Percentiles rank a stretch among this genome's conserved stretches.
These are phyloP conservation scores for Botrytis porri DNA, from an alignment of 2,329 filamentous ascomycete genomes.

Conservation along the genomic window DNA sequence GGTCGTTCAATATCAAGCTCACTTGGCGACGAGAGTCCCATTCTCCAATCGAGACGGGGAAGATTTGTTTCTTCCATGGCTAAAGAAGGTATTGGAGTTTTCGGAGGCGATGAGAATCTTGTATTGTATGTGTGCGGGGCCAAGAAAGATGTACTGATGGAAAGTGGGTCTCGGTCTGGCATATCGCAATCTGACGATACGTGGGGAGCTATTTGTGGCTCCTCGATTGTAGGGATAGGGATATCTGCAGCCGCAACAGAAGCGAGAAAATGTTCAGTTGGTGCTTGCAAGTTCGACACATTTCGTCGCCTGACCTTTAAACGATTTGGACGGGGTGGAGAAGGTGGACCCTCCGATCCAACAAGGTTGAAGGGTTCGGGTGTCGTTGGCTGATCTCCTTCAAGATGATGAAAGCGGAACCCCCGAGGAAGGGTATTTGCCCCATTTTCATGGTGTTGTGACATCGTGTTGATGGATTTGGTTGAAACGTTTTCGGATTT, in stretches of 20 bases:
- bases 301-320: constrained; percentile 36
- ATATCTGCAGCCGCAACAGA: constrained; percentile 64
- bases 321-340: constrained; percentile 34
- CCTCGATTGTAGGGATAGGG: constrained; percentile 63
- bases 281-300: constrained; percentile 44
- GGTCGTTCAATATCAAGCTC: constrained; percentile 32
- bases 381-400: constrained; percentile 32
- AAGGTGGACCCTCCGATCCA: constrained; percentile 32
- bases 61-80: constrained; percentile 23
- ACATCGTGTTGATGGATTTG: constrained; percentile 26
- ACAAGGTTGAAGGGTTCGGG: constrained; percentile 31
- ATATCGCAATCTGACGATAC: constrained; percentile 32
- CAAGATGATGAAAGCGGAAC: constrained; percentile 34
- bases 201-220: constrained; percentile 43
- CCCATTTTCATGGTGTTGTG: constrained; percentile 32
- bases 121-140: constrained; percentile 27
- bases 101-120: constrained; percentile 48
- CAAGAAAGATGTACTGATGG: constrained; percentile 26
- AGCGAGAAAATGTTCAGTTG: constrained; percentile 64
- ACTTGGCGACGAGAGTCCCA: constrained; percentile 25
- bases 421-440: constrained; percentile 36
- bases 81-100: constrained; percentile 51
- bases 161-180: constrained; percentile 27
- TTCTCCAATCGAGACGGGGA: constrained; percentile 36
- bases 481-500: constrained; percentile 26